Conservation (phyloP, 2,329 filamentous ascomycete genomes). For the Diatrype stigma region DNA sequence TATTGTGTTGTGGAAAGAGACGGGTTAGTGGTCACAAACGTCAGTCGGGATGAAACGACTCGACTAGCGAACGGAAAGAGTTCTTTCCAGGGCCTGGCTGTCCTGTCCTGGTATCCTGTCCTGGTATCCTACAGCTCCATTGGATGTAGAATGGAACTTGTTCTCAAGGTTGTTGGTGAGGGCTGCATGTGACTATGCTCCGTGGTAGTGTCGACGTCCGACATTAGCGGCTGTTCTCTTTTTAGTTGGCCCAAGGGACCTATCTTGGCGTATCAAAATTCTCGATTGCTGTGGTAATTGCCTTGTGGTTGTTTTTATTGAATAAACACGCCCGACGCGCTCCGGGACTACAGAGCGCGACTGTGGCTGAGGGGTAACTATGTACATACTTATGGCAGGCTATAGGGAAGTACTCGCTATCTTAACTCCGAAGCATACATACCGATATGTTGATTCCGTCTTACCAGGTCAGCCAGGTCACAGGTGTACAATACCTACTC, state of each 20-base stretch:
- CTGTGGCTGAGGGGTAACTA: background rate
- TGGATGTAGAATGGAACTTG: background rate
- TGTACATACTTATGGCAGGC: background rate
- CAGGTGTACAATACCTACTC: no score
- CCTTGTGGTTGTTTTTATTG: background rate
- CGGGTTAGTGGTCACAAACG: no score
- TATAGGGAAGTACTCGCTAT: background rate
- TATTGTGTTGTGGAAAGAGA: background rate
- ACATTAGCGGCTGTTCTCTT: no score
- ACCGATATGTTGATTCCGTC: background rate
- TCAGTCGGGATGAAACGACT: no score
- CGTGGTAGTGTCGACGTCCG: background rate
- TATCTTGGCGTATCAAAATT: background rate
- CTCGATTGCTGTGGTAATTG: background rate
- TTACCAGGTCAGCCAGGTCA: no score
- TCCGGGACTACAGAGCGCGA: background rate
- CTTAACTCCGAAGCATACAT: background rate
- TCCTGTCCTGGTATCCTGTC: background rate
- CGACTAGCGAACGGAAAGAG: background rate
- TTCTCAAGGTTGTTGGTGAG: background rate
- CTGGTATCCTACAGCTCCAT: background rate
- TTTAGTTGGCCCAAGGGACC: background rate
- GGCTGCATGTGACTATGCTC: no score
- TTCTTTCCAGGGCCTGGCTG: background rate
- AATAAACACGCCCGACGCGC: background rate